These are phyloP conservation scores for Colletotrichum tofieldiae DNA, from an alignment of 2,329 filamentous ascomycete genomes.

Conservation along the genomic window DNA sequence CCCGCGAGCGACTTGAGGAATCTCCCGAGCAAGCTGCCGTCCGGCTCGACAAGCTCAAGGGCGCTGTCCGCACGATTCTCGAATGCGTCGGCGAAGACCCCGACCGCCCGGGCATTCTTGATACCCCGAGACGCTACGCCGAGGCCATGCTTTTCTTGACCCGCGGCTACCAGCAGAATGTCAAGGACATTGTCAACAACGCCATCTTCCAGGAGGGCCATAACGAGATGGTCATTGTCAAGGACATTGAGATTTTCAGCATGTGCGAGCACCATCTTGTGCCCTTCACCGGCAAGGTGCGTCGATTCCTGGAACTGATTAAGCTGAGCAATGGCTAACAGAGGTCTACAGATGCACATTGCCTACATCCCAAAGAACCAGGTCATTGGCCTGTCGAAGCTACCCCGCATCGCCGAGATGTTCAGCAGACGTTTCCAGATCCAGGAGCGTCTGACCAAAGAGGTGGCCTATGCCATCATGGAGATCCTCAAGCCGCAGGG, in stretches of 20 bases:
- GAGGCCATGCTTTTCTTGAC: conserved; percentile 97
- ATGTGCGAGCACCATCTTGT: conserved; percentile 98
- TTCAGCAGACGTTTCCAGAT: conserved; percentile 94
- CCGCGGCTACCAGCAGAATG: conserved; percentile 96
- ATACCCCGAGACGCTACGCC: conserved; percentile 88
- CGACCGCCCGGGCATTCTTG: conserved; percentile 75
- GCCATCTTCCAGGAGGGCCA: conserved; percentile 98
- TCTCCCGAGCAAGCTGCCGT: conserved; percentile 64
- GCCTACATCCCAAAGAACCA: conserved; percentile 94
- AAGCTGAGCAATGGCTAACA: conserved; percentile 1
- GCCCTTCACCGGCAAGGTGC: conserved; percentile 93
- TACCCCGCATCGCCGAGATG: conserved; percentile 97
- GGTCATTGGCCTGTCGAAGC: conserved; percentile 95
- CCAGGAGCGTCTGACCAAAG: conserved; percentile 95
- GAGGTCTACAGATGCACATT: conserved; percentile 86
- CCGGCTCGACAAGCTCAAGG: conserved; percentile 72
- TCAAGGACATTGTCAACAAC: conserved; percentile 90
- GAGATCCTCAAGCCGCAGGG: conserved; percentile 95
- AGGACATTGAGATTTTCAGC: conserved; percentile 95
- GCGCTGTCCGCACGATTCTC: conserved; percentile 76
- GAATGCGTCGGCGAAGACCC: conserved; percentile 81
- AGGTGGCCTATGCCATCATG: conserved; percentile 94
- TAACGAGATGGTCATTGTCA: conserved; percentile 97
- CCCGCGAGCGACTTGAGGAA: conserved; percentile 74
- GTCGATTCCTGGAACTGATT: conserved; percentile 23